Percentiles rank a stretch among this genome's conserved stretches.
phyloP scores from a whole-genome alignment of 1,139 yeast genomes.

The Debaryomycetaceae sp. region DNA sequence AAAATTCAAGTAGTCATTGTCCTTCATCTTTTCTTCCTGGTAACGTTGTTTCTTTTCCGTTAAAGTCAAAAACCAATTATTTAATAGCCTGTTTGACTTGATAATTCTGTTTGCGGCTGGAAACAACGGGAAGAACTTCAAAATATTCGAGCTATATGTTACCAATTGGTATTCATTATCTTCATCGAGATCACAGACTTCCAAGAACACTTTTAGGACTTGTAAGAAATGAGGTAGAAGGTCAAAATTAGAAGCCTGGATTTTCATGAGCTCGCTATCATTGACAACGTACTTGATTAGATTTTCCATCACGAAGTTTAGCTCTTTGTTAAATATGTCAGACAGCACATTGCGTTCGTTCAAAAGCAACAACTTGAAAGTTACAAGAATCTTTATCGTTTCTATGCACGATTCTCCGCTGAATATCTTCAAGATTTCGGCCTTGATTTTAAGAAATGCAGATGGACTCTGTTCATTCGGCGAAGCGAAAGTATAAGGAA shows the following conservation, averaged over 20 bases:
- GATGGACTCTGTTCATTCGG: background rate
- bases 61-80: slow-evolving; percentile 26
- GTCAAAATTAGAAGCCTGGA: slow-evolving; percentile 34
- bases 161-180: slow-evolving; percentile 12
- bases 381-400: slow-evolving; percentile 19
- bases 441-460: slow-evolving; percentile 12
- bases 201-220: slow-evolving; percentile 26
- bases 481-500: background rate
- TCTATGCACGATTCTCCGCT: slow-evolving; percentile 14
- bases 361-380: slow-evolving; percentile 31
- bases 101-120: slow-evolving; percentile 29
- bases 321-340: slow-evolving; percentile 18
- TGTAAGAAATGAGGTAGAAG: slow-evolving; percentile 35
- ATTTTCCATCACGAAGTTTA: slow-evolving; percentile 18
- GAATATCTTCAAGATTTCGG: slow-evolving; percentile 11
- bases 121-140: slow-evolving; percentile 26
- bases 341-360: slow-evolving; percentile 20
- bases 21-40: background rate
- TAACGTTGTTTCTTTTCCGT: slow-evolving; percentile 9
- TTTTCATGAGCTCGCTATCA: slow-evolving; percentile 24
- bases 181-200: slow-evolving; percentile 15
- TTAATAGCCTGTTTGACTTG: slow-evolving; percentile 20
- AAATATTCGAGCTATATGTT: slow-evolving; percentile 22
- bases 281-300: slow-evolving; percentile 20
- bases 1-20: background rate